Conservation (phyloP, 257 asterid genomes). For the Solanum neorickii region DNA sequence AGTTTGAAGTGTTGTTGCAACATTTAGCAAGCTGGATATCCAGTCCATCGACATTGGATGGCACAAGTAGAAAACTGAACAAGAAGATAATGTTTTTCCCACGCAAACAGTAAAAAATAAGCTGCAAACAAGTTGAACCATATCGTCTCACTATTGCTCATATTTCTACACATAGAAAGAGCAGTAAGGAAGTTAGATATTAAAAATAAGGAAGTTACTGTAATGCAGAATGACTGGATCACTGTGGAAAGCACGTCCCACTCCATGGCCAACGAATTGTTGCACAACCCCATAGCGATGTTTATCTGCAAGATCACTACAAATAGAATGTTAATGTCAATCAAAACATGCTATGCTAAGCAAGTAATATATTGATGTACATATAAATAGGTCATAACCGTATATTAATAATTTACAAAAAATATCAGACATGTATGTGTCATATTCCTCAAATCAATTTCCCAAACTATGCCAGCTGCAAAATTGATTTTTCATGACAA, state of each 20-base stretch:
- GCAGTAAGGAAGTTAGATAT: neutral
- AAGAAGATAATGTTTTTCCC: neutral
- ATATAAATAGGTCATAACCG: neutral
- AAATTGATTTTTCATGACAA: neutral
- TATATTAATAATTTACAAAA: neutral
- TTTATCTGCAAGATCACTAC: slow-evolving; percentile 84
- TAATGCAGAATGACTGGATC: slow-evolving; percentile 82
- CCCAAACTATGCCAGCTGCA: neutral
- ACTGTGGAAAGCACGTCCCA: slow-evolving; percentile 82
- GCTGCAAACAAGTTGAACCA: slow-evolving; percentile 1
- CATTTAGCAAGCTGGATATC: neutral
- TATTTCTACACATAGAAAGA: neutral
- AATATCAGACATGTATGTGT: neutral
- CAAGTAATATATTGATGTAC: neutral
- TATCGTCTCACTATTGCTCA: neutral
- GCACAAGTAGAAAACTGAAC: neutral
- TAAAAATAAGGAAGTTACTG: slow-evolving; percentile 29
- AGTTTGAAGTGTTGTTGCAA: neutral
- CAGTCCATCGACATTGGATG: neutral
- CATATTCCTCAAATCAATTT: neutral
- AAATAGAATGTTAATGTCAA: slow-evolving; percentile 17
- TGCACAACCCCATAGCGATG: slow-evolving; percentile 73
- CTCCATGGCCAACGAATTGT: slow-evolving; percentile 97
- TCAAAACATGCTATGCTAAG: neutral
- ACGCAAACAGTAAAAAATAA: neutral